Base-by-base conservation (phyloP, 306 rosid species). In the Delonix regia region DNA sequence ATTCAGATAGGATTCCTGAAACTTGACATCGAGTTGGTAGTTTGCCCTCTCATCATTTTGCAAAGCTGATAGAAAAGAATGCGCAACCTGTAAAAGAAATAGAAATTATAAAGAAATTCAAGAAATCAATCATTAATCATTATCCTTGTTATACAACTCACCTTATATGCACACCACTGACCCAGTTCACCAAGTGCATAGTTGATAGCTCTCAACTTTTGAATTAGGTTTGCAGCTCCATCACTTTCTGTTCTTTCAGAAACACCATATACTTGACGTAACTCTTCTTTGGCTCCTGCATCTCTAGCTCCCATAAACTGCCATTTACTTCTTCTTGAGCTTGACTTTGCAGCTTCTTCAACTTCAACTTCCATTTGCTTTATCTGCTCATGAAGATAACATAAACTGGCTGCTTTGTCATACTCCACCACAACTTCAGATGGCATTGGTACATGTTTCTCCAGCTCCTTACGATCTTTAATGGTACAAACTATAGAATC, bases 301-400 rank as follows among this genome's bases (percentile, higher is more conserved):
- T 93, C 99, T 89, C 99, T 95, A 65, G 99, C 99, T 78, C 99
- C 99, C 99, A 95, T 95, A 70, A 93, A 93, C 81, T 95, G 99
- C 99, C 99, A 95, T 90, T 95, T 95, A 83, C 99, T 95, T 90
- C 88, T 89, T 83, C 98, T 91, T 74, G 96, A 93, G 80, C 99
- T 95, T 25, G 85, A 87, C 81, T 95, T 93, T 68, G 99, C 97
- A 79, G 99, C 98, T 65, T 93, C 97, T 88, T 95, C 99, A 74
- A 95, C 99, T 88, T 95, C 99, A 71, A 74, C 70, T 83, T 95
- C 99, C 95, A 95, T 93, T 78, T 90, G 93, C 83, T 93, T 95
- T 85, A 95, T 89, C 88, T 91, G 99, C 83, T 95, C 98, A 25
- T 95, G 99, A 45, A 95, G 89, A 76, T 97, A 91, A 91, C 90